Percentiles rank a stretch among this genome's conserved stretches.
Evolutionary conservation across 495 filamentous ascomycete genomes (phyloP).

Genomic region (Astrocystis sublimbata): DNA sequence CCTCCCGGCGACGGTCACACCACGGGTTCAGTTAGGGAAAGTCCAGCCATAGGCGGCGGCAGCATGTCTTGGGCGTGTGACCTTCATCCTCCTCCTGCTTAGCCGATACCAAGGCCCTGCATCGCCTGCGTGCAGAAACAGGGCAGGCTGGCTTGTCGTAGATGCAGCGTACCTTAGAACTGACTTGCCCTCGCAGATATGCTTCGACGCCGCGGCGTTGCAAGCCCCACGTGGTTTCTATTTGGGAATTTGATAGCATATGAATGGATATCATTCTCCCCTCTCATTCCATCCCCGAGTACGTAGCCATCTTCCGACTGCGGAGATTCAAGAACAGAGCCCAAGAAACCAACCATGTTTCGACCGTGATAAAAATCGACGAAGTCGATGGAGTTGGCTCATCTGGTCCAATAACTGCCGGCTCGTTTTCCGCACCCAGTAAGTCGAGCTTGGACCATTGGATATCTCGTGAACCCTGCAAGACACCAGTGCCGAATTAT

Average conservation of each 20-base stretch:
- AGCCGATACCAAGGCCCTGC: background rate
- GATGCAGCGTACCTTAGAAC: background rate
- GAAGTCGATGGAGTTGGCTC: background rate
- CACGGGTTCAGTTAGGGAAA: background rate
- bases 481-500: background rate
- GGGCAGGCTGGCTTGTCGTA: background rate
- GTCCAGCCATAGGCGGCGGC: background rate
- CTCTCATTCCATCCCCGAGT: background rate
- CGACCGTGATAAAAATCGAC: background rate
- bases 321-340: background rate
- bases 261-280: background rate
- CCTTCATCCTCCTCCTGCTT: background rate
- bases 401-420: constrained; percentile 1
- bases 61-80: background rate
- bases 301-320: no score
- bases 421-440: constrained; percentile 1
- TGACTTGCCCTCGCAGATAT: background rate
- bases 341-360: background rate
- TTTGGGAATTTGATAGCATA: background rate
- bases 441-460: constrained; percentile 11
- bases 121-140: background rate
- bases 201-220: background rate
- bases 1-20: background rate
- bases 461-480: background rate
- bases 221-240: background rate